Percentiles rank a stretch among this genome's conserved stretches.
These are phyloP conservation scores for Penicillium frequentans DNA, from an alignment of 2,329 filamentous ascomycete genomes.

Conservation along the genomic window DNA sequence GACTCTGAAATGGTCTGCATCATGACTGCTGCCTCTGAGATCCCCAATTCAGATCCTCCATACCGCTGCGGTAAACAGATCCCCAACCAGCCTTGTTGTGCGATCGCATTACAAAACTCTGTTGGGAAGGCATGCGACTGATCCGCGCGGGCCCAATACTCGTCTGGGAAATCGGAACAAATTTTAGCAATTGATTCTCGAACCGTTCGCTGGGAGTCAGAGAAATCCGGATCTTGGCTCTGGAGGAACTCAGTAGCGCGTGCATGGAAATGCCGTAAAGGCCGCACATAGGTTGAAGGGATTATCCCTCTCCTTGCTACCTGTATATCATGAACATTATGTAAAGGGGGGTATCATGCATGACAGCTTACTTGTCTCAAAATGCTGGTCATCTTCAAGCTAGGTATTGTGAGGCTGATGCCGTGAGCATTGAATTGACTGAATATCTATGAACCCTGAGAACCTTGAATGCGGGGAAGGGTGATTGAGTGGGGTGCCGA, in stretches of 20 bases:
- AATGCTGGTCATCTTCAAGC: neutral
- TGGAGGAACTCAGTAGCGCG: constrained; percentile 24
- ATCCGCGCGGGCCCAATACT: constrained; percentile 46
- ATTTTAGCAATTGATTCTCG: constrained; percentile 47
- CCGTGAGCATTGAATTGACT: neutral
- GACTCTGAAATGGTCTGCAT: constrained; percentile 50
- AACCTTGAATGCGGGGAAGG: neutral
- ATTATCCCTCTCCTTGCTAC: neutral
- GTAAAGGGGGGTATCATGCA: neutral
- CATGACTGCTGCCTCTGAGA: constrained; percentile 48
- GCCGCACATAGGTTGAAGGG: neutral
- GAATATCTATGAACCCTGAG: neutral
- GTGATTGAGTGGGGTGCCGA: neutral
- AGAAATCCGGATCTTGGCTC: constrained; percentile 16
- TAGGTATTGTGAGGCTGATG: neutral
- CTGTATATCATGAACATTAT: neutral
- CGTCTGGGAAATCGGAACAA: constrained; percentile 42
- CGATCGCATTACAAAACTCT: constrained; percentile 43
- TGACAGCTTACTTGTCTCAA: neutral
- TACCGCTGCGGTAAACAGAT: constrained; percentile 47
- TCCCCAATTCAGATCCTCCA: constrained; percentile 45
- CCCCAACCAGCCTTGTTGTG: constrained; percentile 46
- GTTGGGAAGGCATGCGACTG: constrained; percentile 38
- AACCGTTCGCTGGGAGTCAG: constrained; percentile 31
- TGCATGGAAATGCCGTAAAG: constrained; percentile 8